A percentile compares a stretch with the other conserved stretches of the same genome.
These are phyloP conservation scores for Chiua sp. DNA, from an alignment of 1,284 basidiomycete species.

Conservation along the genomic window DNA sequence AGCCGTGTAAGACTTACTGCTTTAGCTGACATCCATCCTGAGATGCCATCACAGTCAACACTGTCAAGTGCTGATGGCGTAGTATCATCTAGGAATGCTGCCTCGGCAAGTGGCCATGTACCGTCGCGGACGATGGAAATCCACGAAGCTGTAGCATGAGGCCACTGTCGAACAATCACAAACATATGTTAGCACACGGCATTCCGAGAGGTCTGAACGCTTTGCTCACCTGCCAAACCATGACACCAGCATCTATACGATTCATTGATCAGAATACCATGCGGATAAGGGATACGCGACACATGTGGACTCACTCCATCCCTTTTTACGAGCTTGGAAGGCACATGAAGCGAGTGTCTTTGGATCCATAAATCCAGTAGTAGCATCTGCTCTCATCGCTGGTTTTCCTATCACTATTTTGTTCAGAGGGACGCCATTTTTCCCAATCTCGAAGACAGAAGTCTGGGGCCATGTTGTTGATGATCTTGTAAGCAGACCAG, in stretches of 20 bases:
- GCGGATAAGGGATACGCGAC: not conserved
- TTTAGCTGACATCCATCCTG: constrained; percentile 12
- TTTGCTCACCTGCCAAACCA: constrained; percentile 44
- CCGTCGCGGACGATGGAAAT: constrained; percentile 30
- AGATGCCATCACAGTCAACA: constrained; percentile 17
- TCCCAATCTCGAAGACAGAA: constrained; percentile 61
- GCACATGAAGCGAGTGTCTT: constrained; percentile 7
- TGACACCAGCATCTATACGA: constrained; percentile 53
- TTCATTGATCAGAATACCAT: constrained; percentile 6
- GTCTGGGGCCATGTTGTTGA: constrained; percentile 46
- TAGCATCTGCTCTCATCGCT: constrained; percentile 53
- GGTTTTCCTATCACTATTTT: constrained; percentile 72
- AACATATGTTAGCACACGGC: constrained; percentile 31
- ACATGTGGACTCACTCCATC: constrained; percentile 10
- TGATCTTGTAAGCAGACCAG: constrained; percentile 46
- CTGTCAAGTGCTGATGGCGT: constrained; percentile 2
- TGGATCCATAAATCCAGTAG: constrained; percentile 33
- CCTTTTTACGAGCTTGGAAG: constrained; percentile 1
- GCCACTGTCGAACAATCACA: constrained; percentile 28
- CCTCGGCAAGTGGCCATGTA: constrained; percentile 25
- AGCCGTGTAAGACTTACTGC: constrained; percentile 14
- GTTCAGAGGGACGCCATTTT: constrained; percentile 54
- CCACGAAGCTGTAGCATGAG: constrained; percentile 31
- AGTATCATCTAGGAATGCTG: constrained; percentile 9
- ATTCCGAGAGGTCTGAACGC: not conserved